Evolutionary conservation across 345 rosid genomes (phyloP).

Genomic region (Brassica cretica): DNA sequence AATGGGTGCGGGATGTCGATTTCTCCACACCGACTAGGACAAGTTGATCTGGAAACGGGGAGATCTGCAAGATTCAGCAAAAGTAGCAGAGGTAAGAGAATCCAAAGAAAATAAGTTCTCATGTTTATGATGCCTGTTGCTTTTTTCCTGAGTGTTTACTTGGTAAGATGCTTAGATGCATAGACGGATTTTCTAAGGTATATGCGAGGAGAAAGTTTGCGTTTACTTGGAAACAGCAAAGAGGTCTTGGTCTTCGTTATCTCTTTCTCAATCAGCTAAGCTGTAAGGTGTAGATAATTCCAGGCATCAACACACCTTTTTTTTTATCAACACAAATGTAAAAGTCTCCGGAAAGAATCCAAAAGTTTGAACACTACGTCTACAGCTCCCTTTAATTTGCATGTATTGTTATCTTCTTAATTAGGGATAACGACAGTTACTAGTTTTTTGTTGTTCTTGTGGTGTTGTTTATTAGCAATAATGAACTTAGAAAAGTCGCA

Average conservation of each 20-base stretch:
- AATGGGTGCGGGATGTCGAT: conserved; percentile 48
- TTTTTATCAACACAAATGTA: not conserved
- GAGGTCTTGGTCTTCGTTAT: not conserved
- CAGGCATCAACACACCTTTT: too few relatives aligned
- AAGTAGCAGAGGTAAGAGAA: not conserved
- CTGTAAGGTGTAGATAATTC: too few relatives aligned
- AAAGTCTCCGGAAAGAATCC: not conserved
- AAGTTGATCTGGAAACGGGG: not conserved
- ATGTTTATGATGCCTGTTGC: not conserved
- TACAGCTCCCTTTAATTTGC: too few relatives aligned
- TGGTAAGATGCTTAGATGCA: too few relatives aligned
- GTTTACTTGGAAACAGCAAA: not conserved
- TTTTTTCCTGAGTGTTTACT: not conserved
- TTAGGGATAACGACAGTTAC: not conserved
- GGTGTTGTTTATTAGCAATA: not conserved
- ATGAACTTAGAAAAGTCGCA: not conserved
- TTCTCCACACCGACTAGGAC: conserved; percentile 38
- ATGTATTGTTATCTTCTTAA: too few relatives aligned
- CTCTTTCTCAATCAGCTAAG: not conserved
- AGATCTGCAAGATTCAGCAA: not conserved
- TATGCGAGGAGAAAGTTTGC: not conserved
- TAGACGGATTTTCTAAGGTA: not conserved
- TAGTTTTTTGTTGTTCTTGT: not conserved
- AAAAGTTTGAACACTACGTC: too few relatives aligned
- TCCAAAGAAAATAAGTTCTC: not conserved